Percentiles rank a stretch among this genome's conserved stretches.
phyloP scores from a whole-genome alignment of 1,139 yeast species.

The Eremothecium sinecaudum region DNA sequence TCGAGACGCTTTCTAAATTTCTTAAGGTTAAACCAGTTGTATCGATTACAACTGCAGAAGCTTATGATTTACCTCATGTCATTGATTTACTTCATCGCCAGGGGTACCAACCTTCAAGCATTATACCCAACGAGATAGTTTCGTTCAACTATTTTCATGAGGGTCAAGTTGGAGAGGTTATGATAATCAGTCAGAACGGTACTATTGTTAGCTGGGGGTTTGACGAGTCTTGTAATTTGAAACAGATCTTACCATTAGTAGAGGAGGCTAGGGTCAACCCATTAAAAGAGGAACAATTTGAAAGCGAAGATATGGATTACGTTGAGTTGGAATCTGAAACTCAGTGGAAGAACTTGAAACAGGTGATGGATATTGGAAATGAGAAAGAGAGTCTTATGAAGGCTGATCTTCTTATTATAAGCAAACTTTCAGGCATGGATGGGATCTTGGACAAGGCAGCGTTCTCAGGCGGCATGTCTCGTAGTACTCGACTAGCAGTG shows the following conservation, averaged over 20 bases:
- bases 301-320: conserved; percentile 82
- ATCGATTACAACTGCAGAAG: conserved; percentile 61
- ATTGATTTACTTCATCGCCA: conserved; percentile 31
- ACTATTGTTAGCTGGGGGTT: conserved; percentile 79
- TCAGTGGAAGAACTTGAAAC: conserved; percentile 11
- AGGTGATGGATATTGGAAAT: conserved; percentile 10
- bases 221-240: conserved; percentile 38
- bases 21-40: conserved; percentile 38
- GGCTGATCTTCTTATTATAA: conserved; percentile 62
- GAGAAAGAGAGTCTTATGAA: conserved; percentile 34
- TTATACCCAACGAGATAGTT: conserved; percentile 70
- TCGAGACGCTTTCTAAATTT: conserved; percentile 1
- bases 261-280: conserved; percentile 40
- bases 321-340: conserved; percentile 39
- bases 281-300: conserved; percentile 38
- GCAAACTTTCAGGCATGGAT: conserved; percentile 39
- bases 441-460: conserved; percentile 73
- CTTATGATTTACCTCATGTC: conserved; percentile 46
- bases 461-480: conserved; percentile 75
- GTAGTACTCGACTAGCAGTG: conserved; percentile 77
- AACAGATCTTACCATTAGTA: conserved; percentile 41
- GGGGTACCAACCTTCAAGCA: conserved; percentile 17
- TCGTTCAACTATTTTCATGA: conserved; percentile 32
- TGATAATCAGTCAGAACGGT: conserved; percentile 57
- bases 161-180: conserved; percentile 39